Evolutionary conservation across 192 early-diverging fungal species (phyloP), one percentile per base, ranked within the genome.

Genomic region (Coemansia sp.): DNA sequence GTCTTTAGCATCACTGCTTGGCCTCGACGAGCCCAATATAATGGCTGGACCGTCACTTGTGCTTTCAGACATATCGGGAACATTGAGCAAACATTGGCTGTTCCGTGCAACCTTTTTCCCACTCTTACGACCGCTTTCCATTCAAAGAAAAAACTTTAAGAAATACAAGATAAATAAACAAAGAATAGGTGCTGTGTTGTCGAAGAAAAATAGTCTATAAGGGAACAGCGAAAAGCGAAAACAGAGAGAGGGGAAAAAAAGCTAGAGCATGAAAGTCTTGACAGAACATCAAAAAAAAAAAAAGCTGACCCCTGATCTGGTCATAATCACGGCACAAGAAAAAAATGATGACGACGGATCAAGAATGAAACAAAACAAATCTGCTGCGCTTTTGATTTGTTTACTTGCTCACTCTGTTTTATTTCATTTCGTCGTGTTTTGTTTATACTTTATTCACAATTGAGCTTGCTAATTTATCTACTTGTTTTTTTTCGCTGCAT

Each of bases 381-480:
- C 10, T 7, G 29, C 29, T 11, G 54, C 7, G 2, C 10, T 38
- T 38, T 38, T 38, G 36, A 38, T 38, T 38, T 38, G 36, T 10
- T 38, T 38, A 31, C 4, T 30, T 30, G 54, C 18, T 56, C 10
- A 12, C 34, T 33, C 16, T 33, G 16, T 5, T 57, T 57, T 55
- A 28, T 55, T 42, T 42, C 8, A 16, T 45, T 11, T 11, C 16
- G 42, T 11, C 16, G 4, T 2, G 3, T 20, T 48, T 0, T 63
- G 17, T 22, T 69, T 69, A 17, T 20, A 42, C 18, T 59, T 51
- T 45, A 4, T 60, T 66, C 45, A 59, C 49, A 52, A 5, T 29
- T 55, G 25, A 17, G 28, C 18, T 30, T 48, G 10, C 14, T 22
- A 16, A 10, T 50, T 4, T 32, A 32, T 4, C n/a, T 56, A 30